Evolutionary conservation across 176 grass and related monocot species (phyloP), one percentile per base, ranked within the genome.

Genomic region (Musa troglodytarum): DNA sequence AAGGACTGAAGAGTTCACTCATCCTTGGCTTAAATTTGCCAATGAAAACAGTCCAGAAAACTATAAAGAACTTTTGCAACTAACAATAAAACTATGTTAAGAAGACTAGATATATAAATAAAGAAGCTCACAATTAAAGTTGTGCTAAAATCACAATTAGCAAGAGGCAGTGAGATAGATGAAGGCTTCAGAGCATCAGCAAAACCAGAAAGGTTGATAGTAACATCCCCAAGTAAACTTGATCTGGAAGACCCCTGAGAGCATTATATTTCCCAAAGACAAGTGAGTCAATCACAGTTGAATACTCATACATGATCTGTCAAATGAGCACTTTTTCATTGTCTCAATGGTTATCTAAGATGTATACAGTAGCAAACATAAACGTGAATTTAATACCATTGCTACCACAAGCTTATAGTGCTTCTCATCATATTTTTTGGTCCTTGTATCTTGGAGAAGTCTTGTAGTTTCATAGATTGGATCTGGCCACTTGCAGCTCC

Each of bases 391-490:
- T 25, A 81, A 81, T 78, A 99, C 95, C 95, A 87, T 99, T 29
- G 95, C 95, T 78, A 99, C 81, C 52, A 94, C 85, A 88, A 99
- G 88, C 66, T 89, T 99, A 76, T 94, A 99, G n/a, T 89, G 71
- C 74, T 99, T 99, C 77, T 99, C 95, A 81, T 99, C 95, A 23
- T 94, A 94, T 53, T 80, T 84, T 89, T 99, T 99, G 21, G 90
- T 87, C 70, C 85, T 86, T 77, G 86, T 53, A 92, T 99, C 90
- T 81, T 87, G 95, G 80, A 99, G 82, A 83, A 99, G 90, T 53
- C 90, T 89, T 72, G 95, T 99, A 58, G 90, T 90, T 87, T 99
- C 95, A 81, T 99, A 99, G 75, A 99, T 99, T 77, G 95, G 95
- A 83, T 99, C 95, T 28, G 95, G 75, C 95, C 95, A 99, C 87